phyloP scores from a whole-genome alignment of 2,329 filamentous ascomycete genomes.

The Hypoxylon sp. region DNA sequence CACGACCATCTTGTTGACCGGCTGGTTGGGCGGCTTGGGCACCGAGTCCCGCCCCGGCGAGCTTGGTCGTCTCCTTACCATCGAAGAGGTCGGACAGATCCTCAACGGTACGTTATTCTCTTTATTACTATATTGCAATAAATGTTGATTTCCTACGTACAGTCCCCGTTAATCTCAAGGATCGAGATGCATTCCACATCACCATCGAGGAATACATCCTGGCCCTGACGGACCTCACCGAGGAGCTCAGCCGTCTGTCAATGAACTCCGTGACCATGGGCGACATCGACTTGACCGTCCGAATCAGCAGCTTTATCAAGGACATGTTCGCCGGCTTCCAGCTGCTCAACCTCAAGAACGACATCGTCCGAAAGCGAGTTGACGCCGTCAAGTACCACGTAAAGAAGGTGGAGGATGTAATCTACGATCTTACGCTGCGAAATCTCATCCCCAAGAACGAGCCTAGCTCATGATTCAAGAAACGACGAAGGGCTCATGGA shows the following conservation, averaged over 20 bases:
- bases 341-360: slow-evolving; percentile 97
- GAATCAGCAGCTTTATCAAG: slow-evolving; percentile 93
- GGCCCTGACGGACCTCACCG: slow-evolving; percentile 85
- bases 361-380: slow-evolving; percentile 84
- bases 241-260: slow-evolving; percentile 90
- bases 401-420: slow-evolving; percentile 97
- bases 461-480: slow-evolving; percentile 23
- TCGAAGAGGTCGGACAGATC: slow-evolving; percentile 86
- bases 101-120: slow-evolving; percentile 70
- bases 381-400: slow-evolving; percentile 97
- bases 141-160: slow-evolving; percentile 26
- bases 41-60: slow-evolving; percentile 64
- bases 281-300: slow-evolving; percentile 85
- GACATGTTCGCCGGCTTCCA: slow-evolving; percentile 96
- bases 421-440: slow-evolving; percentile 91
- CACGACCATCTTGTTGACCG: slow-evolving; percentile 67
- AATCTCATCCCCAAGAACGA: slow-evolving; percentile 74
- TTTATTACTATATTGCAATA: background rate
- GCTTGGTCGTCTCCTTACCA: slow-evolving; percentile 78
- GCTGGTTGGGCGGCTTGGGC: slow-evolving; percentile 83
- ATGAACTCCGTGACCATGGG: slow-evolving; percentile 95
- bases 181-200: slow-evolving; percentile 90
- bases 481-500: background rate
- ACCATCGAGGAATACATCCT: slow-evolving; percentile 98
- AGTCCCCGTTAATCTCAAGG: slow-evolving; percentile 94